Evolutionary conservation across 2,329 filamentous ascomycete species (phyloP), one percentile per base, ranked within the genome.

Genomic region (Aspergillus hortae): DNA sequence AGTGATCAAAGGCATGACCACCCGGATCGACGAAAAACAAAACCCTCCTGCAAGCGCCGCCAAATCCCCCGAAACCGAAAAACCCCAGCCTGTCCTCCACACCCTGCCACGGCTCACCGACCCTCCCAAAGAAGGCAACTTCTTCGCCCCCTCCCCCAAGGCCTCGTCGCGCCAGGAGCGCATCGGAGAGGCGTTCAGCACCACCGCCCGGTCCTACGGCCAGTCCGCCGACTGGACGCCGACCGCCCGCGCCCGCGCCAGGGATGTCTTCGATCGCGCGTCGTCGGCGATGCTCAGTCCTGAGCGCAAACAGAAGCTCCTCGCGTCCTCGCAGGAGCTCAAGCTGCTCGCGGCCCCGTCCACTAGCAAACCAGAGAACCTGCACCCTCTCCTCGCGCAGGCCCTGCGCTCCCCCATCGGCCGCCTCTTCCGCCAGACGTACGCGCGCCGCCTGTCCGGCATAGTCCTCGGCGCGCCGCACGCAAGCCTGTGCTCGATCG

Each of bases 391-490:
- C 46, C 58, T 81, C 17, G 74, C 78, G 12, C 62, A 70, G 21
- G 61, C 80, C 56, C 67, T 83, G 11, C 67, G 73, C 14, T 80
- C 80, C 2, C 74, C 77, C 0, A 44, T 90, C 1, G 89, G 89
- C 9, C 76, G 74, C 53, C 78, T 87, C 0, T 90, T 96, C 68
- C 83, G 86, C 21, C 83, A 88, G 60, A 81, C 83, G 4, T 89
- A 90, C 65, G 74, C 79, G 11, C 82, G 83, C 25, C 83, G 82
- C 33, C 78, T 90, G 23, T 80, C 80, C 1, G 79, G 82, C 2
- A 82, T 87, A 11, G 82, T 95, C 4, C 78, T 94, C 17, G 91
- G 90, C 30, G 76, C 80, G 0, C 91, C 91, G 0, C 85, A 87
- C 63, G 87, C 86, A 3, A 85, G 88, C 64, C 75, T 84, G 1